Conservation (phyloP, 108 stramenopile genomes). For the Ochromonas danica region DNA sequence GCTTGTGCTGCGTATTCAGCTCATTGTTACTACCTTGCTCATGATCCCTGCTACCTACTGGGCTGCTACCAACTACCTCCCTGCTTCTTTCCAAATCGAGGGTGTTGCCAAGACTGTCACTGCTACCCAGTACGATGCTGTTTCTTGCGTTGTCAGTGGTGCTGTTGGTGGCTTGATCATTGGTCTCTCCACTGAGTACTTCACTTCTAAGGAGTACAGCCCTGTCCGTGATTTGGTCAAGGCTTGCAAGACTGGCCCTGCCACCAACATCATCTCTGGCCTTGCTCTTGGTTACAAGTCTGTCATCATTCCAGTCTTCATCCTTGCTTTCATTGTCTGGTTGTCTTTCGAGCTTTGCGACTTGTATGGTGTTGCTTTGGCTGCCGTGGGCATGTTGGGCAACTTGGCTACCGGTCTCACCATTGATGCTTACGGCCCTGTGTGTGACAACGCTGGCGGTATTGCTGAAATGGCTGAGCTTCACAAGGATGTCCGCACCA, state of each 20-base stretch:
- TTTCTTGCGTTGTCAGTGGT: slow-evolving; percentile 78
- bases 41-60: slow-evolving; percentile 85
- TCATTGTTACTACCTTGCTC: slow-evolving; percentile 87
- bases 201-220: slow-evolving; percentile 88
- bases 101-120: slow-evolving; percentile 47
- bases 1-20: slow-evolving; percentile 84
- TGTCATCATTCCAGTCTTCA: slow-evolving; percentile 91
- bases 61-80: slow-evolving; percentile 75
- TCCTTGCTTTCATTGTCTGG: slow-evolving; percentile 85
- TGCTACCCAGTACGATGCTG: slow-evolving; percentile 63
- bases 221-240: slow-evolving; percentile 90
- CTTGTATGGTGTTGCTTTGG: slow-evolving; percentile 94
- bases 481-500: slow-evolving; percentile 84
- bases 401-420: slow-evolving; percentile 96
- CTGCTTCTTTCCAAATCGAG: slow-evolving; percentile 60
- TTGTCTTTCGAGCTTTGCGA: slow-evolving; percentile 81
- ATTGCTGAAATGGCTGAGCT: slow-evolving; percentile 99
- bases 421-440: slow-evolving; percentile 98
- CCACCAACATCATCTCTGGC: slow-evolving; percentile 98
- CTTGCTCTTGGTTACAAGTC: slow-evolving; percentile 97
- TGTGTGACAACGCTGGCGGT: slow-evolving; percentile 98
- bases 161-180: slow-evolving; percentile 90
- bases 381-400: slow-evolving; percentile 95
- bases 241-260: slow-evolving; percentile 92
- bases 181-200: slow-evolving; percentile 97